Conservation (phyloP, 2,329 filamentous ascomycete species). For the Xylogone sp. region DNA sequence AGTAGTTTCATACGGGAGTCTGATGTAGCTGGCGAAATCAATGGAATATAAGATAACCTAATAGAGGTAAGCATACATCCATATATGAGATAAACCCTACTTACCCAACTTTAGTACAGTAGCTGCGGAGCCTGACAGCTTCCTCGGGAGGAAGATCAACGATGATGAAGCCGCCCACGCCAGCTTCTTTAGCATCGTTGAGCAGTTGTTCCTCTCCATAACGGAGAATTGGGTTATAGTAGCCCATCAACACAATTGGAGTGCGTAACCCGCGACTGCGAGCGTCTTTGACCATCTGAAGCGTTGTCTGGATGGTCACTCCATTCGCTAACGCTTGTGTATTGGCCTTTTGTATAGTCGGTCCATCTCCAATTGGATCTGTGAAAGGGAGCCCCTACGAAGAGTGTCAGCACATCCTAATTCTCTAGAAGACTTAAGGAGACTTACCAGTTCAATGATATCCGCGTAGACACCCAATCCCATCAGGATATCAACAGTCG, state of each 20-base stretch:
- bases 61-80: constrained; percentile 1
- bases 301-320: constrained; percentile 73
- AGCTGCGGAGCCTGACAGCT: constrained; percentile 83
- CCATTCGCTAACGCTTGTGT: constrained; percentile 85
- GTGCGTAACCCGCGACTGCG: constrained; percentile 72
- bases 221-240: constrained; percentile 93
- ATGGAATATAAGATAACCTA: constrained; percentile 89
- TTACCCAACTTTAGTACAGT: constrained; percentile 73
- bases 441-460: constrained; percentile 74
- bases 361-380: constrained; percentile 95
- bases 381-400: constrained; percentile 95
- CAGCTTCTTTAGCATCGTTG: constrained; percentile 75
- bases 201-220: constrained; percentile 92
- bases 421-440: neutral
- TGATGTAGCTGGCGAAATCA: constrained; percentile 91
- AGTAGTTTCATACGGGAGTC: constrained; percentile 92
- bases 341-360: constrained; percentile 94
- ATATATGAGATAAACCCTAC: constrained; percentile 22
- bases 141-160: constrained; percentile 95
- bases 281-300: constrained; percentile 81
- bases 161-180: constrained; percentile 94
- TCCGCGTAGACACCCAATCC: constrained; percentile 90
- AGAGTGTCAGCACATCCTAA: constrained; percentile 48
- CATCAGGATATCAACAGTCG: constrained; percentile 79
- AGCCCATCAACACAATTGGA: constrained; percentile 93